Evolutionary conservation across 495 filamentous ascomycete genomes (phyloP).

Genomic region (Pseudoneurospora amorphoporcata): DNA sequence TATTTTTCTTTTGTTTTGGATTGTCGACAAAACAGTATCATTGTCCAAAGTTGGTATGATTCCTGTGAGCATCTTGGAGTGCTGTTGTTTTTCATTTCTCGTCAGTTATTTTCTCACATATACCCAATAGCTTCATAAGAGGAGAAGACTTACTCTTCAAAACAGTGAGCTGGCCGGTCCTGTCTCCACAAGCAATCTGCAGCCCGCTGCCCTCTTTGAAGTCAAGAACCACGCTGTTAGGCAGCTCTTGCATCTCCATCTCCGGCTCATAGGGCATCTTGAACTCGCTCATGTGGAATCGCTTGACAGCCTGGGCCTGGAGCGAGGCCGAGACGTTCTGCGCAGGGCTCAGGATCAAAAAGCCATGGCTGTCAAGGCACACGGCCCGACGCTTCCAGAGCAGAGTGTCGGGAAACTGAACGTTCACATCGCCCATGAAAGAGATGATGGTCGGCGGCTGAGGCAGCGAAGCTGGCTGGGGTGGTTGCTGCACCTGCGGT

Average conservation of each 20-base stretch:
- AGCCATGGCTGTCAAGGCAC: conserved; percentile 65
- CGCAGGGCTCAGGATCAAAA: conserved; percentile 58
- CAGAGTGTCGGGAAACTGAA: conserved; percentile 86
- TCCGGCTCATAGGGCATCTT: conserved; percentile 67
- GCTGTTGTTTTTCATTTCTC: conserved; percentile 19
- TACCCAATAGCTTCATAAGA: not conserved
- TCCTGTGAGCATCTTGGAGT: conserved; percentile 39
- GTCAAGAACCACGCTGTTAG: conserved; percentile 76
- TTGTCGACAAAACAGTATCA: conserved; percentile 8
- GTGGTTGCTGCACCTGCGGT: not conserved
- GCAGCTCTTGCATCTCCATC: conserved; percentile 78
- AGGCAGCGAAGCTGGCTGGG: conserved; percentile 10
- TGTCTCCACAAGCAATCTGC: conserved; percentile 77
- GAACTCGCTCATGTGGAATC: conserved; percentile 76
- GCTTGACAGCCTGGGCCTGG: conserved; percentile 45
- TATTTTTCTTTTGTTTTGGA: not conserved
- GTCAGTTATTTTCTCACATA: not conserved
- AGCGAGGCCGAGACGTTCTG: conserved; percentile 25
- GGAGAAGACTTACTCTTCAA: conserved; percentile 48
- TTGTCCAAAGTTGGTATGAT: conserved; percentile 28
- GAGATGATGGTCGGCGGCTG: conserved; percentile 38
- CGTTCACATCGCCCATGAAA: conserved; percentile 77
- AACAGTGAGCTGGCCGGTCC: conserved; percentile 56
- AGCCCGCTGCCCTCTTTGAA: conserved; percentile 74
- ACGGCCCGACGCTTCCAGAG: conserved; percentile 86